Percentiles rank a stretch among this genome's conserved stretches.
Evolutionary conservation across 1,139 yeast species (phyloP).

Genomic region (Zygosaccharomyces sapae): DNA sequence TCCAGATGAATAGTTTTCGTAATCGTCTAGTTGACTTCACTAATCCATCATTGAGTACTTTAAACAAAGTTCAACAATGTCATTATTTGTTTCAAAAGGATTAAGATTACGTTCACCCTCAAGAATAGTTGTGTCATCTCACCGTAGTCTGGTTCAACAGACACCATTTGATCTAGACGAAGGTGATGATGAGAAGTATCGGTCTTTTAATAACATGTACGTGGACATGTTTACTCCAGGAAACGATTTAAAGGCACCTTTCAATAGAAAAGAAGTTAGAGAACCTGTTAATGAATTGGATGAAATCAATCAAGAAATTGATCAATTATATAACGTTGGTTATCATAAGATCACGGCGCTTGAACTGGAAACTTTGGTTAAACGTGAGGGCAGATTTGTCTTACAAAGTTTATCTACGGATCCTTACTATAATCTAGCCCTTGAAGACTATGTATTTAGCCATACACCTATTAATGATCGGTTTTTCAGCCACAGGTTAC

Average conservation of each 20-base stretch:
- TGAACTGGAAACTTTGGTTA: constrained; percentile 19
- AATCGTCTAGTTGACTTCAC: neutral
- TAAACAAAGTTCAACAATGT: neutral
- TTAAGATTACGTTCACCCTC: neutral
- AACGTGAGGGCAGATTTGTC: constrained; percentile 26
- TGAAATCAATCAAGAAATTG: constrained; percentile 27
- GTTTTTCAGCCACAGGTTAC: constrained; percentile 47
- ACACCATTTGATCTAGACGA: constrained; percentile 23
- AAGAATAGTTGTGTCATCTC: no score
- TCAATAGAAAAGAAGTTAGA: neutral
- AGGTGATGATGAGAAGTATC: constrained; percentile 24
- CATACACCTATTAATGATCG: constrained; percentile 47
- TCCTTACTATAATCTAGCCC: constrained; percentile 74
- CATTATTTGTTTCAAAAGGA: neutral
- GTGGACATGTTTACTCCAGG: constrained; percentile 26
- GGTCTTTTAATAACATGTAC: constrained; percentile 31
- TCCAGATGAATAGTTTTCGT: neutral
- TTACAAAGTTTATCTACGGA: constrained; percentile 40
- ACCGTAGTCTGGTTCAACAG: constrained; percentile 2
- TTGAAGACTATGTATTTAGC: constrained; percentile 74
- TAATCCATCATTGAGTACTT: neutral
- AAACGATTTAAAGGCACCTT: neutral
- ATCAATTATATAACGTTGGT: constrained; percentile 17
- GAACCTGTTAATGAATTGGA: constrained; percentile 20
- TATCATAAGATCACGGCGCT: constrained; percentile 12